Percentiles rank a stretch among this genome's conserved stretches.
Evolutionary conservation across 2,329 filamentous ascomycete genomes (phyloP).

Genomic region (Mariannaea sp.): DNA sequence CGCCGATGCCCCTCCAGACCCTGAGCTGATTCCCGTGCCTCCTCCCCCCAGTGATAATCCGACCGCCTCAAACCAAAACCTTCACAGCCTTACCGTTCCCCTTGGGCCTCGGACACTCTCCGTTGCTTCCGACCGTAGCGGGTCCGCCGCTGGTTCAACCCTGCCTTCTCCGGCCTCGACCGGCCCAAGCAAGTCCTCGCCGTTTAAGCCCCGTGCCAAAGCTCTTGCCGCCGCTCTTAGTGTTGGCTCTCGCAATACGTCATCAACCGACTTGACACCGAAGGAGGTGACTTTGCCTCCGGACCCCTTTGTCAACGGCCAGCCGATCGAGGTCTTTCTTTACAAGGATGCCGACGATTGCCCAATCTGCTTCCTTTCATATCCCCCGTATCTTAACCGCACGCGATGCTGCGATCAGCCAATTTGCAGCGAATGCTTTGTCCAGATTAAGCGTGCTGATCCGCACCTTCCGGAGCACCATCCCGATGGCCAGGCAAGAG

Average conservation of each 20-base stretch:
- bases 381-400: slow-evolving; percentile 90
- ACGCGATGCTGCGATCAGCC: slow-evolving; percentile 95
- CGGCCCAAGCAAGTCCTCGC: slow-evolving; percentile 50
- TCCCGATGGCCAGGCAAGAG: slow-evolving; percentile 50
- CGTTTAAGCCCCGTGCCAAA: slow-evolving; percentile 84
- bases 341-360: slow-evolving; percentile 93
- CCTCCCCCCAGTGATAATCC: slow-evolving; percentile 53
- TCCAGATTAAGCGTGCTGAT: slow-evolving; percentile 95
- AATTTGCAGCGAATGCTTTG: slow-evolving; percentile 98
- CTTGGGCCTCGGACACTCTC: slow-evolving; percentile 79
- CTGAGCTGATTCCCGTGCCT: slow-evolving; percentile 59
- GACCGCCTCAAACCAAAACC: slow-evolving; percentile 56
- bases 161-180: slow-evolving; percentile 54
- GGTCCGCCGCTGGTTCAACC: slow-evolving; percentile 63
- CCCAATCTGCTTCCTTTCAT: slow-evolving; percentile 95
- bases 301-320: slow-evolving; percentile 92
- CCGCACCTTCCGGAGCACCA: slow-evolving; percentile 85
- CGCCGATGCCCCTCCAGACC: slow-evolving; percentile 79
- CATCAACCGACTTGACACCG: slow-evolving; percentile 72
- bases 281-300: slow-evolving; percentile 79
- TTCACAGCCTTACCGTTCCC: slow-evolving; percentile 78
- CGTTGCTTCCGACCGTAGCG: slow-evolving; percentile 71
- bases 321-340: slow-evolving; percentile 86
- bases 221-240: slow-evolving; percentile 83
- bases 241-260: slow-evolving; percentile 72